A percentile compares a stretch with the other conserved stretches of the same genome.
Evolutionary conservation across 768 basidiomycete species (phyloP).

Genomic region (Paxillus involutus): DNA sequence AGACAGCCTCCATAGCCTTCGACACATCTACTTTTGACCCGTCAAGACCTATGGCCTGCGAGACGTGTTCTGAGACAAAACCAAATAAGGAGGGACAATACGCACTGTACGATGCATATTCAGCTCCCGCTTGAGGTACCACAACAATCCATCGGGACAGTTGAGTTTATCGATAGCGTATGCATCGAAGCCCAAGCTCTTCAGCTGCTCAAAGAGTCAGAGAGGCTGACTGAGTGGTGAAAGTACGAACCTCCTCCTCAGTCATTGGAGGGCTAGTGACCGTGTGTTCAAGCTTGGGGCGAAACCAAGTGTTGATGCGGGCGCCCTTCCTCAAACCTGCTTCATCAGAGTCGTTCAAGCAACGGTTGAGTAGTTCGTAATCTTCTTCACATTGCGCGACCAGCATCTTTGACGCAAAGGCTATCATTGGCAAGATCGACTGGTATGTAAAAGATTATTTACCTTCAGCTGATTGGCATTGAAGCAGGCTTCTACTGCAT

Average conservation of each 20-base stretch:
- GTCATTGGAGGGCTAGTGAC: slow-evolving; percentile 55
- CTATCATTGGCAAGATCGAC: neutral
- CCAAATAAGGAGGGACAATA: slow-evolving; percentile 3
- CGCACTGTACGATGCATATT: slow-evolving; percentile 74
- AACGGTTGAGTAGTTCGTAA: slow-evolving; percentile 64
- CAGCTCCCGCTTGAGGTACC: slow-evolving; percentile 63
- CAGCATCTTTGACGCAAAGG: slow-evolving; percentile 58
- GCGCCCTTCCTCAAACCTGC: slow-evolving; percentile 50
- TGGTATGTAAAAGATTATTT: slow-evolving; percentile 8
- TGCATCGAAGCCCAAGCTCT: slow-evolving; percentile 66
- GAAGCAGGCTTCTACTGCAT: slow-evolving; percentile 77
- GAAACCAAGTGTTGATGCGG: slow-evolving; percentile 68
- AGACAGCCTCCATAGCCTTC: slow-evolving; percentile 60
- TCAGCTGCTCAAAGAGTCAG: slow-evolving; percentile 47
- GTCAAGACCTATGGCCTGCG: slow-evolving; percentile 62
- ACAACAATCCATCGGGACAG: slow-evolving; percentile 72
- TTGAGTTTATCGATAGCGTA: slow-evolving; percentile 82
- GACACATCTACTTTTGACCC: slow-evolving; percentile 48
- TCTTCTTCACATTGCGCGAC: slow-evolving; percentile 84
- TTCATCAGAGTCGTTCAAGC: slow-evolving; percentile 62
- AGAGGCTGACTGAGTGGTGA: neutral
- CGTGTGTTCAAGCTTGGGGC: slow-evolving; percentile 39
- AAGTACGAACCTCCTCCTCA: slow-evolving; percentile 51
- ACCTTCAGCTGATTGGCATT: slow-evolving; percentile 62
- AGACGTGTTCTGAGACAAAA: neutral